A percentile compares a stretch with the other conserved stretches of the same genome.
phyloP scores from a whole-genome alignment of 768 basidiomycete species.

The Sporobolomyces phaffii region DNA sequence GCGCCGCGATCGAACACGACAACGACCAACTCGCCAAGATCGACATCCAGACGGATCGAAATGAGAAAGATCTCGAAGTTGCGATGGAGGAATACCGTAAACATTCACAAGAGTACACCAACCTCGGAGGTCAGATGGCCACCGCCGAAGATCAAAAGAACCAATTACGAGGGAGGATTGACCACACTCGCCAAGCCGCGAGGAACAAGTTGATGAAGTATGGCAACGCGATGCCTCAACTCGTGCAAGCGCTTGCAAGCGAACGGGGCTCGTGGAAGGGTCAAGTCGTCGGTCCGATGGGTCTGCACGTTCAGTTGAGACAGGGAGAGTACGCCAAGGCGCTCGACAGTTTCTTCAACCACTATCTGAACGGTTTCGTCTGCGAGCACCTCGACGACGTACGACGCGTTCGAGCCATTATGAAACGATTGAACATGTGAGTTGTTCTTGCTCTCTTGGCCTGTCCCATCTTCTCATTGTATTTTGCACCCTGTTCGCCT shows the following conservation, averaged over 20 bases:
- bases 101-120: neutral
- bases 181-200: slow-evolving; percentile 14
- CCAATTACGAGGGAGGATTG: neutral
- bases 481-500: neutral
- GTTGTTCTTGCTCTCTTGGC: neutral
- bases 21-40: slow-evolving; percentile 8
- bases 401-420: slow-evolving; percentile 55
- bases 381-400: slow-evolving; percentile 67
- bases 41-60: neutral
- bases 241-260: slow-evolving; percentile 44
- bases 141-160: neutral
- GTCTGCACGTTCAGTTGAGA: slow-evolving; percentile 65
- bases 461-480: neutral
- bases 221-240: slow-evolving; percentile 40
- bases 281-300: slow-evolving; percentile 58
- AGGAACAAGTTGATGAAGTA: slow-evolving; percentile 41
- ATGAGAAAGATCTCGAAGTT: neutral
- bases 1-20: neutral
- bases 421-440: slow-evolving; percentile 22
- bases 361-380: slow-evolving; percentile 62
- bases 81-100: neutral
- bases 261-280: slow-evolving; percentile 41
- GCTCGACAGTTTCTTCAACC: slow-evolving; percentile 60
- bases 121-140: neutral
- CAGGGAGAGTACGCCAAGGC: slow-evolving; percentile 64